Evolutionary conservation across 129 eudicot genomes (phyloP).

Genomic region (Flaveria robusta): DNA sequence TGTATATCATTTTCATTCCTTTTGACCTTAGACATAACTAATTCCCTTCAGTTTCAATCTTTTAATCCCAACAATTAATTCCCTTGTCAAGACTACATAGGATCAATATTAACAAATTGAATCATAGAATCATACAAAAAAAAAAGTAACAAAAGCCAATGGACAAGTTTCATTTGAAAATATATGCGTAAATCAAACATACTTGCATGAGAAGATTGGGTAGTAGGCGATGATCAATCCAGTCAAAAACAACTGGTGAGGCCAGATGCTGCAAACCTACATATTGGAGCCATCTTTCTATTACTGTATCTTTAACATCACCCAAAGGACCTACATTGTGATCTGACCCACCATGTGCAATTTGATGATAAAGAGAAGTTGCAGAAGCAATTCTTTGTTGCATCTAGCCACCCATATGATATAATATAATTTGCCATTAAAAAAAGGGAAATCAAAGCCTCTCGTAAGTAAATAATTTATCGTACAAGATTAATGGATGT

Average conservation of each 20-base stretch:
- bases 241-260: slow-evolving; percentile 83
- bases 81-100: background rate
- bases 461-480: no score
- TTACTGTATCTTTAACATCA: slow-evolving; percentile 94
- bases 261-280: slow-evolving; percentile 99
- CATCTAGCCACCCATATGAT: slow-evolving; percentile 99
- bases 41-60: background rate
- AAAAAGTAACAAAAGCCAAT: no score
- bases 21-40: background rate
- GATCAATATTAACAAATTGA: background rate
- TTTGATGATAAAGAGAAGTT: slow-evolving; percentile 90
- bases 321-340: slow-evolving; percentile 52
- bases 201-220: slow-evolving; percentile 99
- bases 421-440: no score
- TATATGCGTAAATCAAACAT: background rate
- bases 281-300: slow-evolving; percentile 98
- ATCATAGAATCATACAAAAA: background rate
- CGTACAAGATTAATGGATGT: no score
- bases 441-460: no score
- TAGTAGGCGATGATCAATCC: slow-evolving; percentile 60
- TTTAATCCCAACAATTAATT: background rate
- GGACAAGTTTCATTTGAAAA: background rate
- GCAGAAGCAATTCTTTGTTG: slow-evolving; percentile 90
- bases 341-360: slow-evolving; percentile 53
- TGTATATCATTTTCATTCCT: background rate